Evolutionary conservation across 257 asterid species (phyloP), one percentile per base, ranked within the genome.

Genomic region (Lithospermum erythrorhizon): DNA sequence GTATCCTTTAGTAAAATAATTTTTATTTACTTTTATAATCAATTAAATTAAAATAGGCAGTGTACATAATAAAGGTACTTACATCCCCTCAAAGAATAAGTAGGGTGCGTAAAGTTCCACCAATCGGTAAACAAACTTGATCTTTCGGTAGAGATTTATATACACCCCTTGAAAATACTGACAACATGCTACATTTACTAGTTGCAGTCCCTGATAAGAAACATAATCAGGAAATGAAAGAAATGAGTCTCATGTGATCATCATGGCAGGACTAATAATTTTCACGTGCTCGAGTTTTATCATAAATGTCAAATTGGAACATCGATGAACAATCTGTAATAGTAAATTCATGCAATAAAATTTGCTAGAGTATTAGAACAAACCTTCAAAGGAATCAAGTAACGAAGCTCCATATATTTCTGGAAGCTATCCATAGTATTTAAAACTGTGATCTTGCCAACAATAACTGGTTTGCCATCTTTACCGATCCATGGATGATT

Each of bases 351-450:
- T 0, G 1, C 45, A 2, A 35, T 35, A 35, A 35, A 30, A 7
- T 4, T 30, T 2, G 37, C 1, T 55, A 55, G 23, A 16, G 4
- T 8, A 0, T 24, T 14, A 55, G 32, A 58, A 30, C 41, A 45
- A 47, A 90, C 98, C 96, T 85, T 86, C 55, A 90, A 77, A 0
- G 98, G 96, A 30, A 87, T 78, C 68, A 86, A 74, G 77, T 84
- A 91, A 65, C 64, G 90, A 47, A 87, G 49, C 24, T 74, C 60
- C 75, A 83, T 69, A 79, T 82, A 90, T 77, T 75, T 80, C 5
- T 47, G 79, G 62, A 90, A 90, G 68, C 82, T 83, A 1, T 74
- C 86, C 95, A 83, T 81, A 2, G 88, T 73, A 59, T 59, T 73
- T 61, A 88, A 68, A 51, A 88, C 64, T 24, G 67, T 76, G 68